Base-by-base conservation (phyloP, 1,284 basidiomycete genomes). In the Ustilago cynodontis region DNA sequence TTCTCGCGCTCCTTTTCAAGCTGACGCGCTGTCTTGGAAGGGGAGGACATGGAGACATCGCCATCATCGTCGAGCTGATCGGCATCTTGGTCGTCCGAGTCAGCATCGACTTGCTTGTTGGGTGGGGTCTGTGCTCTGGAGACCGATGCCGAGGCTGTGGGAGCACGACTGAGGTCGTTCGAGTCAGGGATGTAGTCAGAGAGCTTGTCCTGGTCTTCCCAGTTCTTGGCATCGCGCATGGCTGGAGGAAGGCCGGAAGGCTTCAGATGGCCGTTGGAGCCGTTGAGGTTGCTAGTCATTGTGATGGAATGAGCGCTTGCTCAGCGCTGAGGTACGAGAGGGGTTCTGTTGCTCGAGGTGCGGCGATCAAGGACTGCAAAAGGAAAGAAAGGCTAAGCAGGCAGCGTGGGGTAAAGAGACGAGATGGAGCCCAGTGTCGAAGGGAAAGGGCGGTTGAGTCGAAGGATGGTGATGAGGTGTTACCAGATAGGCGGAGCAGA, bases 201-300 rank as follows among this genome's bases (percentile, higher is more conserved):
- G 37, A 82, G 71, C 70, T 80, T 80, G 56, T 84, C 80, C 63
- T 83, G 71, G 50, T 81, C 81, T 45, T 78, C 76, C 79, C 74
- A 77, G 35, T 69, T 66, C 54, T 72, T 77, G 41, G 65, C 33
- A 31, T 77, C 70, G 39, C 70, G 69, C 69, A 77, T 65, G 9
- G 65, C 50, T 16, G 74, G 62, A 8, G 74, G 74, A 6, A 77
- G 28, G 14, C 47, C 74, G 8, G 65, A 69, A 10, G 66, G 74
- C 57, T 77, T 76, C 35, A 65, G 61, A 39, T 61, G 68, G 68
- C 73, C 73, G 43, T 71, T 71, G 51, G 41, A 39, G 65, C 61
- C 69, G 55, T 71, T 72, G 26, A 64, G 65, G 2, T 65, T 47
- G 31, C 59, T 53, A 3, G 63, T 28, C 74, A 77, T 77, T 65